Base-by-base conservation (phyloP, 306 rosid genomes). In the Cucumis cinereus region DNA sequence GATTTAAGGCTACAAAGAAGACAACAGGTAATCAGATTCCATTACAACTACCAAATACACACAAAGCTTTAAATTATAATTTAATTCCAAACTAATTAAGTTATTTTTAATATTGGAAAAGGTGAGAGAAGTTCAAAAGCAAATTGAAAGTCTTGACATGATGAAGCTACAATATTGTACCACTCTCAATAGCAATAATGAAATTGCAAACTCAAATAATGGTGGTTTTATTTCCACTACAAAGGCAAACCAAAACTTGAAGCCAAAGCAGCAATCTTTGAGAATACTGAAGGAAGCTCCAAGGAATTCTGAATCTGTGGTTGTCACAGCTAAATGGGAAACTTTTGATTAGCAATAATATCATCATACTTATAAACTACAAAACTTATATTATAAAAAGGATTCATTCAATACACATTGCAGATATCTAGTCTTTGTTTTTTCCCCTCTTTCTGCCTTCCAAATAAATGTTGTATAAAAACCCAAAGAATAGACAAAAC, bases 71-170 rank as follows among this genome's bases (percentile, higher is more conserved):
- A 30, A 30, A 30, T 15, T 59, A 26, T 59, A 26, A 26, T 59
- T 14, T 12, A 26, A 11, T 59, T 6, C 9, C 1, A 61, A 30
- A 61, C 12, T 59, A 4, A 61, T 13, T 59, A 1, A 61, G 1
- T 15, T 2, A 17, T 0, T 17, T 63, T 28, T 30, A 30, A 30
- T 67, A 57, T 16, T 69, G 74, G 22, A 23, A 75, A 80, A 93
- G 98, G 92, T 90, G 78, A 83, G n/a, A 73, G 89, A 86, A 83
- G 92, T 91, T 76, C 97, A 88, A 82, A 88, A 84, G 76, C 81
- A 82, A 69, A 84, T 92, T 49, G 91, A 87, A 74, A 81, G 77
- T 71, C 85, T 92, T n/a, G 96, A 92, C 70, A 63, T 24, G 83
- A 55, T 88, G 76, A 90, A 84, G 88, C 60, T 83, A 45, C 62